phyloP scores from a whole-genome alignment of 495 filamentous ascomycete genomes.

The Trichoderma asperelloides region DNA sequence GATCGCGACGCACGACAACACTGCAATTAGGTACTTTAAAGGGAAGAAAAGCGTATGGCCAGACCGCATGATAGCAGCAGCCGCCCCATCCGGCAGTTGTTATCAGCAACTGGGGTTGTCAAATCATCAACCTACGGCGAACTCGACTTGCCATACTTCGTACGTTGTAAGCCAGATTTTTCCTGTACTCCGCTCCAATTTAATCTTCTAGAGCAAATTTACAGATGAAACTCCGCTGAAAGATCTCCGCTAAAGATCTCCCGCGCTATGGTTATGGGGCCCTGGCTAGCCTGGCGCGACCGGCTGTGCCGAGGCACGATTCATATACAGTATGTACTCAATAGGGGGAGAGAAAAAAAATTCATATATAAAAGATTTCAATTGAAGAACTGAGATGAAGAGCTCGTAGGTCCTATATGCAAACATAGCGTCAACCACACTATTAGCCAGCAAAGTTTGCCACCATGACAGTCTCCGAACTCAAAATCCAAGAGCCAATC shows the following conservation, averaged over 20 bases:
- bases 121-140: too few species aligned
- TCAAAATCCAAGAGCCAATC: slow-evolving; percentile 32
- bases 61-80: too few species aligned
- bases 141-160: too few species aligned
- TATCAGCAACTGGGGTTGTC: too few species aligned
- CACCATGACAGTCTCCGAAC: not conserved
- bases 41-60: too few species aligned
- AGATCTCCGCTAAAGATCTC: not conserved
- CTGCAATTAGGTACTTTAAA: too few species aligned
- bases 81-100: too few species aligned
- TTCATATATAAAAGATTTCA: not conserved
- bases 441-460: not conserved
- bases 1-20: too few species aligned
- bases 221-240: not conserved
- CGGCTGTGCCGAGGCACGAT: not conserved
- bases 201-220: not conserved
- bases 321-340: not conserved
- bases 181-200: not conserved
- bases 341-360: not conserved
- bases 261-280: not conserved
- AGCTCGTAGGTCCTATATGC: not conserved
- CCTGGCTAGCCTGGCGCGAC: not conserved
- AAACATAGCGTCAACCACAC: not conserved
- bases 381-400: not conserved
- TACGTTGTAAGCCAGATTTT: not conserved